Evolutionary conservation across 2,329 filamentous ascomycete genomes (phyloP).

Genomic region (Pseudogymnoascus sp.): DNA sequence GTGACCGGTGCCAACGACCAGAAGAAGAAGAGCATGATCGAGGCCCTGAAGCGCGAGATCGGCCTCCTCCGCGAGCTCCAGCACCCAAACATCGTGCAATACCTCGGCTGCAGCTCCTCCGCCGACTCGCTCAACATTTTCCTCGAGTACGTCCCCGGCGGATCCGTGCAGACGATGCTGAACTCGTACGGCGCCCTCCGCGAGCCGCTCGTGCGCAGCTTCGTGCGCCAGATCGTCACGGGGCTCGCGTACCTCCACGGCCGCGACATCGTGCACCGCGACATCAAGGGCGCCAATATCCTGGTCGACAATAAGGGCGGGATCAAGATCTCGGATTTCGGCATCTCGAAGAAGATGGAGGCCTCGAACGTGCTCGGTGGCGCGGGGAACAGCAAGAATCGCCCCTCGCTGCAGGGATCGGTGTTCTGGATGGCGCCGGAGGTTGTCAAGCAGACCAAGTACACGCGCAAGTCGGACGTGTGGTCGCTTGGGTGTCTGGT

Average conservation of each 20-base stretch:
- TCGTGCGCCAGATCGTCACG: constrained; percentile 89
- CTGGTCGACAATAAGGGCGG: constrained; percentile 98
- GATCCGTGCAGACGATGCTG: constrained; percentile 96
- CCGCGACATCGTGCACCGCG: constrained; percentile 92
- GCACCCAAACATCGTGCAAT: constrained; percentile 96
- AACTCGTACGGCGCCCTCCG: constrained; percentile 95
- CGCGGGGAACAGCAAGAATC: constrained; percentile 58
- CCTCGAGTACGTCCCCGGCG: constrained; percentile 95
- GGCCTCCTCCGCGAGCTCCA: constrained; percentile 86
- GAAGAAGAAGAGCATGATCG: constrained; percentile 96
- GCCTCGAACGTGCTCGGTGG: constrained; percentile 73
- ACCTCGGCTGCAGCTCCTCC: constrained; percentile 89
- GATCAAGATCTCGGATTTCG: constrained; percentile 99
- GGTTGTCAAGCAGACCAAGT: constrained; percentile 94
- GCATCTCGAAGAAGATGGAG: constrained; percentile 96
- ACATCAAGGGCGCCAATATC: constrained; percentile 98
- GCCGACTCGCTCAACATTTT: constrained; percentile 96
- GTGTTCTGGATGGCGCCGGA: constrained; percentile 99
- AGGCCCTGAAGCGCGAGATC: constrained; percentile 94
- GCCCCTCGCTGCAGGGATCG: constrained; percentile 82
- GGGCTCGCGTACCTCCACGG: constrained; percentile 90
- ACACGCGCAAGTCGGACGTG: constrained; percentile 97
- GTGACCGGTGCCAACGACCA: constrained; percentile 75
- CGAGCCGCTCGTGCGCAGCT: constrained; percentile 89
- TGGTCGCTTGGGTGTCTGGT: constrained; percentile 96